A percentile compares a stretch with the other conserved stretches of the same genome.
Evolutionary conservation across 2,329 filamentous ascomycete species (phyloP).

Genomic region (Exophiala sp.): DNA sequence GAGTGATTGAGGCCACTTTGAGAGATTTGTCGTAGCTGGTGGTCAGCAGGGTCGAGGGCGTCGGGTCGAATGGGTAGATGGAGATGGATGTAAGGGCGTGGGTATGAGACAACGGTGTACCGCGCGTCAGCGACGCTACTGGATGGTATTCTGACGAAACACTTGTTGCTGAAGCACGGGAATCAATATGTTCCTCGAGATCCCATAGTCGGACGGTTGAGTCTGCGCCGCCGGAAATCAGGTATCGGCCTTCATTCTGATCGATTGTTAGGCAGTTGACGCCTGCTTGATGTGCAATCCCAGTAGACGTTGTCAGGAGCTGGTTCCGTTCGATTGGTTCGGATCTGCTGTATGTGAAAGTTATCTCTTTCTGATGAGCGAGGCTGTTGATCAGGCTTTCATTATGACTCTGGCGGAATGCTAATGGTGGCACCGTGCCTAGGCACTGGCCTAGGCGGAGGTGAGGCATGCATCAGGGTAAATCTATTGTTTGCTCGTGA

Average conservation of each 20-base stretch:
- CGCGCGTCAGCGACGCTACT: conserved; percentile 13
- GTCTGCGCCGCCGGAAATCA: conserved; percentile 81
- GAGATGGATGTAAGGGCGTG: conserved; percentile 44
- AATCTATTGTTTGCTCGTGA: neutral
- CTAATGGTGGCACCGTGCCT: conserved; percentile 63
- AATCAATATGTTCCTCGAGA: conserved; percentile 53
- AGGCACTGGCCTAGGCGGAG: conserved; percentile 23
- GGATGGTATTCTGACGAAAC: conserved; percentile 10
- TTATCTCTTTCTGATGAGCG: conserved; percentile 63
- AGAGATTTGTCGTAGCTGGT: conserved; percentile 44
- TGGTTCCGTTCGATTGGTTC: conserved; percentile 16
- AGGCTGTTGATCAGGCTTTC: conserved; percentile 60
- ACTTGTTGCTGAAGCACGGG: neutral
- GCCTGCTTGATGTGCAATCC: conserved; percentile 64
- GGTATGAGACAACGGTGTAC: conserved; percentile 36
- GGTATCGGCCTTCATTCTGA: conserved; percentile 68
- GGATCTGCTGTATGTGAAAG: conserved; percentile 37
- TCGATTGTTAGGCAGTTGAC: conserved; percentile 76
- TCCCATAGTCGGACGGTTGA: conserved; percentile 83
- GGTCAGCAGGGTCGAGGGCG: conserved; percentile 42
- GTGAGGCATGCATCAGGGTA: conserved; percentile 22
- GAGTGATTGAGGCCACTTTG: conserved; percentile 40
- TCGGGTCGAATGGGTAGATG: conserved; percentile 46
- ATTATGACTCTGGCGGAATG: conserved; percentile 57
- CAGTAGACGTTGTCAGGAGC: conserved; percentile 36